Percentiles rank a stretch among this genome's conserved stretches.
phyloP scores from a whole-genome alignment of 176 grass and related monocot species.

The Pontederia crassipes region DNA sequence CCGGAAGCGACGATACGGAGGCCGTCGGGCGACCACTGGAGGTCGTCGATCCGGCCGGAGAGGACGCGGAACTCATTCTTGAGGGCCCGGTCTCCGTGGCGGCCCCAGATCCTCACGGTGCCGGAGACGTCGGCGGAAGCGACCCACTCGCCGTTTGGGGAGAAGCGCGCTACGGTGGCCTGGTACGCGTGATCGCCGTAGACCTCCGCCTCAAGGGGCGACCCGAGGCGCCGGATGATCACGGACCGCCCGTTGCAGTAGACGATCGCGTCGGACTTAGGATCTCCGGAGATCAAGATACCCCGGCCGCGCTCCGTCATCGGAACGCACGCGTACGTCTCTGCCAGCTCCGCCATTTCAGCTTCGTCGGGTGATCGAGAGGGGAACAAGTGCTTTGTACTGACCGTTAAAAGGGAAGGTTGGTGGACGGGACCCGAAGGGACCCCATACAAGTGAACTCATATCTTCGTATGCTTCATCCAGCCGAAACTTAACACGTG shows the following conservation, averaged over 20 bases:
- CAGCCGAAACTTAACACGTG: no score
- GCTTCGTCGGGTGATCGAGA: constrained; percentile 20
- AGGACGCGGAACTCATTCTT: constrained; percentile 91
- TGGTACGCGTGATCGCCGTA: constrained; percentile 90
- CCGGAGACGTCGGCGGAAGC: constrained; percentile 87
- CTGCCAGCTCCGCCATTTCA: constrained; percentile 56
- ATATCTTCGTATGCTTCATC: no score
- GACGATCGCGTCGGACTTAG: constrained; percentile 53
- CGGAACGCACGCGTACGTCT: constrained; percentile 93
- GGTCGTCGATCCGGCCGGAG: constrained; percentile 82
- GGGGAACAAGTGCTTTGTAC: no score
- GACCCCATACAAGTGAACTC: neutral
- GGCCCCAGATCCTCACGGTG: constrained; percentile 71
- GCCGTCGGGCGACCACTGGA: constrained; percentile 91
- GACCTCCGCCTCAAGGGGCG: constrained; percentile 49
- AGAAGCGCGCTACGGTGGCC: constrained; percentile 80
- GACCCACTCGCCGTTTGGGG: constrained; percentile 94
- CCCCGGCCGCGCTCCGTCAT: constrained; percentile 89
- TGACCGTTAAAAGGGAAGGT: neutral
- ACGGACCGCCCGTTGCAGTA: constrained; percentile 82
- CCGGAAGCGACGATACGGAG: constrained; percentile 80
- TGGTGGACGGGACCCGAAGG: constrained; percentile 1
- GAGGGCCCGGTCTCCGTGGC: constrained; percentile 74
- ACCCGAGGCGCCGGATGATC: constrained; percentile 68
- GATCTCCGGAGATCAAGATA: constrained; percentile 67